A percentile compares a stretch with the other conserved stretches of the same genome.
These are phyloP conservation scores for Metarhizium sp. DNA, from an alignment of 2,329 filamentous ascomycete species.

Conservation along the genomic window DNA sequence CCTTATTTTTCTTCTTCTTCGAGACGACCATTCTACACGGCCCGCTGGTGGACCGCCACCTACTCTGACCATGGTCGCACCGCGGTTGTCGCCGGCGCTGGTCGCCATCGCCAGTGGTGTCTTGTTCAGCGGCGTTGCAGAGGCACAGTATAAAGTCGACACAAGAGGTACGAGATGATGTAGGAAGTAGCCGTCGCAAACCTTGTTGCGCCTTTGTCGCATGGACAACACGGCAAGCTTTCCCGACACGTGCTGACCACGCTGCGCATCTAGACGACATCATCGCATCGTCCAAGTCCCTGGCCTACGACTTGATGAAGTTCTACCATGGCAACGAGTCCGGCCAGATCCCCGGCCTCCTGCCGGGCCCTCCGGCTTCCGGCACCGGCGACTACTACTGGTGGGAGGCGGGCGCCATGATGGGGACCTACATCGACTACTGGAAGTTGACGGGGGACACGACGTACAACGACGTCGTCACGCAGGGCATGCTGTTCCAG, in stretches of 20 bases:
- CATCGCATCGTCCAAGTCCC: slow-evolving; percentile 30
- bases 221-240: neutral
- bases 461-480: slow-evolving; percentile 44
- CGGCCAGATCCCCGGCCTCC: slow-evolving; percentile 43
- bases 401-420: slow-evolving; percentile 55
- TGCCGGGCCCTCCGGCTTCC: slow-evolving; percentile 41
- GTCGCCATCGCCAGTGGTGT: neutral
- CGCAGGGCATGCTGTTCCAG: slow-evolving; percentile 40
- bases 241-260: neutral
- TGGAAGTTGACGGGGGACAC: slow-evolving; percentile 50
- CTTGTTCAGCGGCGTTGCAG: neutral
- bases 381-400: slow-evolving; percentile 52
- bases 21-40: neutral
- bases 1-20: neutral
- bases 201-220: neutral
- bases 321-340: slow-evolving; percentile 41
- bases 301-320: slow-evolving; percentile 40
- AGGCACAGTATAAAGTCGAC: neutral
- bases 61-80: neutral
- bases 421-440: slow-evolving; percentile 52
- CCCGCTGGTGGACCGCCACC: too few species aligned
- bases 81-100: neutral
- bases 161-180: neutral
- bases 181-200: neutral
- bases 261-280: slow-evolving; percentile 29